Percentiles rank a stretch among this genome's conserved stretches.
phyloP scores from a whole-genome alignment of 1,284 basidiomycete species.

The Ganoderma multipileum region DNA sequence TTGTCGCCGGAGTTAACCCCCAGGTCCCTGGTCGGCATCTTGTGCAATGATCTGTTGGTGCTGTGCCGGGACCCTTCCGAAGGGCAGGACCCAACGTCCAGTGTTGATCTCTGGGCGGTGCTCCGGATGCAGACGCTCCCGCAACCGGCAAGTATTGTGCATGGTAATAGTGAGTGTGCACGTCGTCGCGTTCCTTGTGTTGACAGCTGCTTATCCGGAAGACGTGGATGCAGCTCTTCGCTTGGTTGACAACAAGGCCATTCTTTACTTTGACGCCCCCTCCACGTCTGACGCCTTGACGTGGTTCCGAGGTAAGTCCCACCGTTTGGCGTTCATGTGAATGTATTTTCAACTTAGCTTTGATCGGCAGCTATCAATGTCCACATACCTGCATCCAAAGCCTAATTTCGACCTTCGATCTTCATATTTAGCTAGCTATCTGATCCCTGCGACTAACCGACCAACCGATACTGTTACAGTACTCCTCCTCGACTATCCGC shows the following conservation, averaged over 20 bases:
- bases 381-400: constrained; percentile 64
- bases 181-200: constrained; percentile 23
- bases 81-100: constrained; percentile 72
- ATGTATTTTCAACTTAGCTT: constrained; percentile 17
- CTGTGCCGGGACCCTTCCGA: constrained; percentile 84
- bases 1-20: constrained; percentile 84
- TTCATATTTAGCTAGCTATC: constrained; percentile 19
- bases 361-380: constrained; percentile 61
- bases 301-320: constrained; percentile 83
- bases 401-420: constrained; percentile 30
- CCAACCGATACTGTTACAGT: constrained; percentile 29
- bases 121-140: constrained; percentile 90
- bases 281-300: constrained; percentile 84
- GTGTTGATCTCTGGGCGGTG: constrained; percentile 92
- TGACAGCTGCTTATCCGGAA: constrained; percentile 13
- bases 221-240: constrained; percentile 63
- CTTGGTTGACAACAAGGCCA: constrained; percentile 88
- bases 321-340: background rate
- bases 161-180: constrained; percentile 76
- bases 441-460: constrained; percentile 29
- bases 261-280: constrained; percentile 90
- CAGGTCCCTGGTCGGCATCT: constrained; percentile 76
- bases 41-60: constrained; percentile 94
- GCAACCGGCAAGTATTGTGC: constrained; percentile 89
- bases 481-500: constrained; percentile 18